A percentile compares a stretch with the other conserved stretches of the same genome.
Evolutionary conservation across 306 rosid species (phyloP).

Genomic region (Fragaria nilgerrensis): DNA sequence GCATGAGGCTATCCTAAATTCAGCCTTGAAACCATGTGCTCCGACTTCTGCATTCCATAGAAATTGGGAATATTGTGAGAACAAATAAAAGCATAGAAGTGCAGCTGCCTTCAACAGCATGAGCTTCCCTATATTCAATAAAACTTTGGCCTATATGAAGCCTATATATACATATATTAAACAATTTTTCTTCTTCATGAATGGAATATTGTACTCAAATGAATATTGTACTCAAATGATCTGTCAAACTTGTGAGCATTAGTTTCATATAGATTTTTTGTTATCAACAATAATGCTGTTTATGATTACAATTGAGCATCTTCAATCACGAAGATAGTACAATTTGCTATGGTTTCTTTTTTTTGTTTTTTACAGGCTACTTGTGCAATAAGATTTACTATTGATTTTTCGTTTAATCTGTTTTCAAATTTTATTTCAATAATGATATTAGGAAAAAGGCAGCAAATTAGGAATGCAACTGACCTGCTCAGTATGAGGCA

Average conservation of each 20-base stretch:
- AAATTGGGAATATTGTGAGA: not conserved
- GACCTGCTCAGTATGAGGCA: constrained; percentile 84
- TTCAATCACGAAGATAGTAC: not conserved
- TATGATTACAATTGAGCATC: not conserved
- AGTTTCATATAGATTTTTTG: not conserved
- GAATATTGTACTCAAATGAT: not conserved
- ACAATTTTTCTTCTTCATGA: not conserved
- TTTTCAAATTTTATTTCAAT: not conserved
- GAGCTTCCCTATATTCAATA: not conserved
- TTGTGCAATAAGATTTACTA: constrained; percentile 7
- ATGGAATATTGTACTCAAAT: not conserved
- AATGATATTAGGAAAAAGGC: constrained; percentile 20
- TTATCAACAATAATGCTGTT: not conserved
- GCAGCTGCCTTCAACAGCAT: not conserved
- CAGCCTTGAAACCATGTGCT: constrained; percentile 76
- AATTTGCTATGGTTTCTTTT: not conserved
- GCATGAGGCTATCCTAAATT: constrained; percentile 19
- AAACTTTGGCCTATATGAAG: not conserved
- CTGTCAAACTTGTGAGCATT: not conserved
- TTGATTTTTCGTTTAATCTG: not conserved
- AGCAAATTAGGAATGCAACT: constrained; percentile 26
- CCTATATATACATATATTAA: not conserved
- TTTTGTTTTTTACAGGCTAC: not conserved
- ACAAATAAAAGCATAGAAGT: not conserved
- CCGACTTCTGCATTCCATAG: constrained; percentile 51